phyloP scores from a whole-genome alignment of 2,329 filamentous ascomycete genomes.

The Colletotrichum tropicicola region DNA sequence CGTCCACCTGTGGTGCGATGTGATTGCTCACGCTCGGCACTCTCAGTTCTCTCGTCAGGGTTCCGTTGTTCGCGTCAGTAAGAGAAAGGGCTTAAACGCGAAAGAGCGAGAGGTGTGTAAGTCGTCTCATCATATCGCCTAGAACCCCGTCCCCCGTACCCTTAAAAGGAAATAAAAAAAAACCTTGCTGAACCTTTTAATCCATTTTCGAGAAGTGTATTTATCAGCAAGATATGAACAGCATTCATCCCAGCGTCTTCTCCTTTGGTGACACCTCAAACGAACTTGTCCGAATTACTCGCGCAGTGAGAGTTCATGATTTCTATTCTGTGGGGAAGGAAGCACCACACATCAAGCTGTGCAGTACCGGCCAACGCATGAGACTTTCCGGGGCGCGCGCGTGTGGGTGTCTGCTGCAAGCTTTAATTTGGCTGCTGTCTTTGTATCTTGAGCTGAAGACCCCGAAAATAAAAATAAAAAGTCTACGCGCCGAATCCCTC shows the following conservation, averaged over 20 bases:
- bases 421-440: not conserved
- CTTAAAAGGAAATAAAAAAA: not conserved
- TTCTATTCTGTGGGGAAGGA: not conserved
- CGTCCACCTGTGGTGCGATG: not conserved
- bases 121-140: not conserved
- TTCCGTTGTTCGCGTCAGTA: slow-evolving; percentile 11
- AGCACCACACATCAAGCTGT: not conserved
- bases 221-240: too few relatives aligned
- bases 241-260: not conserved
- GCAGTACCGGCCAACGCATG: not conserved
- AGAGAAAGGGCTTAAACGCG: slow-evolving; percentile 2
- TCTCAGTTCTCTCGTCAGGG: not conserved
- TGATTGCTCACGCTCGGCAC: not conserved
- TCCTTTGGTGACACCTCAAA: not conserved
- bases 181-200: not conserved
- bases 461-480: not conserved
- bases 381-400: not conserved
- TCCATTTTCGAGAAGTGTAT: not conserved
- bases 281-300: not conserved
- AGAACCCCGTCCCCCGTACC: not conserved
- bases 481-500: not conserved
- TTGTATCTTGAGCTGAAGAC: not conserved
- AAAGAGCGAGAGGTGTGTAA: slow-evolving; percentile 2
- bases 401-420: not conserved
- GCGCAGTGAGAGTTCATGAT: not conserved